Base-by-base conservation (phyloP, 495 filamentous ascomycete species). In the Lasiosphaeriaceae sp. region DNA sequence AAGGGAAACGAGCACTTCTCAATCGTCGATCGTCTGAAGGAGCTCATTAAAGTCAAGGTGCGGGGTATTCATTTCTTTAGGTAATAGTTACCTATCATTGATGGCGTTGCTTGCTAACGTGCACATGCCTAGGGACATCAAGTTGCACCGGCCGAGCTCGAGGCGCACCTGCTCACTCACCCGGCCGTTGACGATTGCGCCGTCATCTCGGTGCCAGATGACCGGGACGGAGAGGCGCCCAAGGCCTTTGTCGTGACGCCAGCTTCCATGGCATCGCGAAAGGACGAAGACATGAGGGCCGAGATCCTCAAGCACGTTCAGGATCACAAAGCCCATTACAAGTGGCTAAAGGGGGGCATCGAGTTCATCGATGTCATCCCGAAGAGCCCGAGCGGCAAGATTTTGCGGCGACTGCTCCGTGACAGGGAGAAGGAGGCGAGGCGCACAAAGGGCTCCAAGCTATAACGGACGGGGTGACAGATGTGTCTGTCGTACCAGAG, bases 361-460 rank as follows among this genome's bases (percentile, higher is more conserved):
- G 81, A 86, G 64, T 97, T 97, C 64, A 67, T 86, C 21, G 83
- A 86, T 54, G 73, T 66, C 35, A 81, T 97, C 55, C 92, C 93
- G 19, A 96, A 96, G 79, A 95, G 89, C 62, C 88, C 93, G 0
- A 91, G 87, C 67, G 92, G 92, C 12, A 96, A 97, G 85, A 96
- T 97, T 60, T 67, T 97, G 65, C 76, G 92, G 41, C 79, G 90
- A 19, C 62, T 95, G 61, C 71, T 97, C 54, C 82, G 90, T 35
- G 93, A 97, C 66, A 80, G 82, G 67, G 90, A 93, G 70, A 89
- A 78, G 72, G 88, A 86, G 67, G 79, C 74, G 46, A 81, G 85
- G 68, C 79, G 84, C 64, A 78, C 78, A 52, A 75, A 80, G 50
- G 88, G 86, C 3, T 72, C 82, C 8, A 80, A 75, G 65, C 37